Evolutionary conservation across 78 protist species (phyloP), one percentile per base, ranked within the genome.

Genomic region (Creolimax fragrantissima): DNA sequence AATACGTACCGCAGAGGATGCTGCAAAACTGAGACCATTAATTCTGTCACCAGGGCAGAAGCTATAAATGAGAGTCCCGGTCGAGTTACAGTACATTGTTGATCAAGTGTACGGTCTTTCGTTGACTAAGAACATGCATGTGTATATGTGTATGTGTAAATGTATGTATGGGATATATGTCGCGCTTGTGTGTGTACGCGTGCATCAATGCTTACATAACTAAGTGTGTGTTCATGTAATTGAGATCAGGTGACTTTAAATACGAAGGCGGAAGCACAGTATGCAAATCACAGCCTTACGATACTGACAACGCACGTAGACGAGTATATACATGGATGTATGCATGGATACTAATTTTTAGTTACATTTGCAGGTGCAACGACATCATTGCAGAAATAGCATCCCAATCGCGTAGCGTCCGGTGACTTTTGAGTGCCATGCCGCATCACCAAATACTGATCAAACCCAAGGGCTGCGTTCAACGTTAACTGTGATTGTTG

Each of bases 351-450:
- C n/a, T n/a, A n/a, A n/a, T 58, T 17, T 58, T 58, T 24, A 86
- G 93, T 5, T 44, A 95, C 93, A 89, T 98, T 95, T 11, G 93
- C 43, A 3, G 99, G 99, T 0, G 98, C 99, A 41, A 97, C 96
- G 36, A 98, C 97, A 74, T 99, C 99, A 45, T 94, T 95, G 94
- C 99, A 99, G 93, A 96, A 99, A 90, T 99, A 99, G 94, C 99
- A 99, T 32, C 99, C 99, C 6, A 95, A 92, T 2, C 41, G 4
- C 43, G 3, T 44, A 42, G 2, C 83, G 43, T 88, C 94, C 36
- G 45, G 85, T 66, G 92, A 84, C 3, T 85, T 66, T 2, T 24
- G 35, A 2, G 43, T 6, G 35, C 99, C 99, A 88, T 99, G 99
- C 11, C 99, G 94, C 96, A 97, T 95, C 24, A 97, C 98, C 11